A percentile compares a stretch with the other conserved stretches of the same genome.
Evolutionary conservation across 1,139 yeast species (phyloP).

Genomic region (Protomyces macrosporus): DNA sequence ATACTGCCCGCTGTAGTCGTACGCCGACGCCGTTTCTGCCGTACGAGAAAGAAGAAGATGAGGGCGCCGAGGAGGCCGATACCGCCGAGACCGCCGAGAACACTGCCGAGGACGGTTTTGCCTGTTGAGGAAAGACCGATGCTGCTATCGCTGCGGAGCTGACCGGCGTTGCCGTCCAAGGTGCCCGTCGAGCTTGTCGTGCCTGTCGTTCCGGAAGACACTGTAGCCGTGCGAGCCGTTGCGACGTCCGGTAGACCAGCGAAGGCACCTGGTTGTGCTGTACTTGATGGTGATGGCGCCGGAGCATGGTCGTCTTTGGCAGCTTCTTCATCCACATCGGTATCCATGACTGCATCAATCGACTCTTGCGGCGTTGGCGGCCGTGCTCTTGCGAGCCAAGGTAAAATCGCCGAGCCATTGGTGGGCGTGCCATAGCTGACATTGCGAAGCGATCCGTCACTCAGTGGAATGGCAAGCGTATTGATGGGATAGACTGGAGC

Average conservation of each 20-base stretch:
- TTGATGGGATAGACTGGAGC: background rate
- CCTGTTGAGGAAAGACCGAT: background rate
- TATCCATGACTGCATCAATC: too few relatives aligned
- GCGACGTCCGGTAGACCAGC: background rate
- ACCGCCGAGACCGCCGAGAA: background rate
- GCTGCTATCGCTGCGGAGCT: background rate
- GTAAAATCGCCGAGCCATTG: background rate
- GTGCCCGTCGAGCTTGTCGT: background rate
- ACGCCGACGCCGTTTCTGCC: background rate
- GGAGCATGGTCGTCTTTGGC: background rate
- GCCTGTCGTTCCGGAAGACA: background rate
- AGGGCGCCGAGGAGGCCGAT: background rate
- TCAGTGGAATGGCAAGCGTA: background rate
- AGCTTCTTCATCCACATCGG: too few relatives aligned
- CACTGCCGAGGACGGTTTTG: background rate
- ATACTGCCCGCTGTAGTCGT: background rate
- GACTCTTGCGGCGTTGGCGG: background rate
- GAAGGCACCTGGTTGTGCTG: background rate
- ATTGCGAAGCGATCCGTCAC: background rate
- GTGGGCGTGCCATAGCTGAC: background rate
- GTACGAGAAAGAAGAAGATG: background rate
- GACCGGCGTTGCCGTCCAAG: background rate
- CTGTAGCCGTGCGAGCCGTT: background rate
- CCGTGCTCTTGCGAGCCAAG: background rate
- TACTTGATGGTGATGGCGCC: background rate